Percentiles rank a stretch among this genome's conserved stretches.
phyloP scores from a whole-genome alignment of 2,329 filamentous ascomycete species.

The Pseudopithomyces chartarum region DNA sequence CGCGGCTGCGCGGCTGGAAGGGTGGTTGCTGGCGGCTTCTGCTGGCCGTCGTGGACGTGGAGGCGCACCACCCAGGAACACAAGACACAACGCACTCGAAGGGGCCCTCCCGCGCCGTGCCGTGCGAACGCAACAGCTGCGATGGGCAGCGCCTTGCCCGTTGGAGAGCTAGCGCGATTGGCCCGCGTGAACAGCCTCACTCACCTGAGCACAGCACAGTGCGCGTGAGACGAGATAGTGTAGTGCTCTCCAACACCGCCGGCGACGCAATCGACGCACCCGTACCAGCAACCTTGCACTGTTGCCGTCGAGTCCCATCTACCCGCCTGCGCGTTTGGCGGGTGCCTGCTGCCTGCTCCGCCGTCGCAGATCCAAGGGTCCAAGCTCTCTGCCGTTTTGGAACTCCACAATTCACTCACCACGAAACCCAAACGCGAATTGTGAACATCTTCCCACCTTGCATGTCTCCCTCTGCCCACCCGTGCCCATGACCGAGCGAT shows the following conservation, averaged over 20 bases:
- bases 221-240: constrained; percentile 22
- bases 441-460: not conserved
- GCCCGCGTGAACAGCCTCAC: constrained; percentile 24
- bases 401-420: constrained; percentile 6
- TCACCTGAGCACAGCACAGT: constrained; percentile 18
- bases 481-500: constrained; percentile 2
- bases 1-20: not conserved
- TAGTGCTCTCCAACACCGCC: not conserved
- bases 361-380: constrained; percentile 17
- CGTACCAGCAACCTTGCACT: constrained; percentile 11
- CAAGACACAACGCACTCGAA: too few species aligned
- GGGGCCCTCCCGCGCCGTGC: not conserved
- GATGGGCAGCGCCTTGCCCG: constrained; percentile 16
- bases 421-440: not conserved
- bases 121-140: not conserved
- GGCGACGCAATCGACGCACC: not conserved
- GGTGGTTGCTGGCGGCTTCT: not conserved
- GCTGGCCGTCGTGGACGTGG: not conserved
- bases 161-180: constrained; percentile 10
- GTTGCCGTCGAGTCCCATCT: not conserved
- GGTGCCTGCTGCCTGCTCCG: constrained; percentile 18
- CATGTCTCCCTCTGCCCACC: not conserved
- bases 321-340: constrained; percentile 5
- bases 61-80: too few species aligned
- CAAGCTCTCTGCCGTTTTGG: constrained; percentile 22